Evolutionary conservation across 441 rosid genomes (phyloP), one percentile per base, ranked within the genome.

Genomic region (Erodium texanum): DNA sequence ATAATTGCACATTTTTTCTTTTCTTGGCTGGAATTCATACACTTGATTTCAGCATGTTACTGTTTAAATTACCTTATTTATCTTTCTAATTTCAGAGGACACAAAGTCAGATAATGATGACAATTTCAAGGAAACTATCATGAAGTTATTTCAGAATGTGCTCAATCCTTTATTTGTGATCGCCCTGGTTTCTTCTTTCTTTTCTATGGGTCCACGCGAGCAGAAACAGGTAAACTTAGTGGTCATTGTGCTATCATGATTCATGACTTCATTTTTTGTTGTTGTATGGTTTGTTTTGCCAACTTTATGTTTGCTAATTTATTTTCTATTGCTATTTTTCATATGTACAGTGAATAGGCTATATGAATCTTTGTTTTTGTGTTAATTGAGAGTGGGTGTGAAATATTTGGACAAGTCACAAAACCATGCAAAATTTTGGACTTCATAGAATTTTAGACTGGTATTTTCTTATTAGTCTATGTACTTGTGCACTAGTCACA

Each of bases 191-290:
- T 2, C 54, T 45, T 45, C 54, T 45, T 45, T 45, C 54, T 45
- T 45, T 45, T 45, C 54, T 45, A 12, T 20, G 0, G 16, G 34
- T n/a, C 15, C 65, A 9, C n/a, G 16, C 5, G 34, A 62, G 41
- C 43, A 70, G 52, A 54, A 62, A 58, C 72, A 62, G 66, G 66
- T 70, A 62, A 23, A 65, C 50, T 20, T 52, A 58, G 0, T 45
- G 1, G 54, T 45, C 54, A 12, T 3, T 36, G 43, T 27, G 43
- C 43, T 8, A 36, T 36, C 43, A 36, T 2, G 43, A 36, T 8
- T 36, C 43, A 36, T 2, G 43, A 36, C 43, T 36, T 36, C 2
- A 36, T 36, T 36, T 36, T 36, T 36, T 27, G 43, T 36, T 36
- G 43, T 36, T 36, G 43, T 36, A 36, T 36, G 29, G 29, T 27